These are phyloP conservation scores for Pleurotus tuber-regium DNA, from an alignment of 768 basidiomycete species.

Conservation along the genomic window DNA sequence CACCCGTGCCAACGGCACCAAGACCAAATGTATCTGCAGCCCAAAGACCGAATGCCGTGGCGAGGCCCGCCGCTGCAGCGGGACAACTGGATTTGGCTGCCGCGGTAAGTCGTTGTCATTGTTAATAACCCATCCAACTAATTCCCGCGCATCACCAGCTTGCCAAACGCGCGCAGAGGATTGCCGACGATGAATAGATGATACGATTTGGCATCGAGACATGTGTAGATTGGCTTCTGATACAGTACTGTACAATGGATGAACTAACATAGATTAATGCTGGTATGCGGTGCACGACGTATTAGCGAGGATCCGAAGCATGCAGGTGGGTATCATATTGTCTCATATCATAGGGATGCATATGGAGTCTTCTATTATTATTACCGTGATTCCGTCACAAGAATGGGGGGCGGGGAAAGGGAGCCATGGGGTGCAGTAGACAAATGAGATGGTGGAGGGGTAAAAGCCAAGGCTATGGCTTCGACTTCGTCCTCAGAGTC, in stretches of 20 bases:
- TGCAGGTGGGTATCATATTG: slow-evolving; percentile 6
- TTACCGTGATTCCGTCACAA: slow-evolving; percentile 32
- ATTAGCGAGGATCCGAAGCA: background rate
- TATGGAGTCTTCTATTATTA: too few species aligned
- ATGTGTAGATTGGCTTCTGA: slow-evolving; percentile 11
- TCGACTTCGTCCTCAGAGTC: slow-evolving; percentile 43
- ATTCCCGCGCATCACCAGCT: slow-evolving; percentile 40
- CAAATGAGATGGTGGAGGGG: slow-evolving; percentile 28
- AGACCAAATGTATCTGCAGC: slow-evolving; percentile 31
- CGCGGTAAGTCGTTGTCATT: slow-evolving; percentile 50
- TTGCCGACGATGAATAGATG: slow-evolving; percentile 41
- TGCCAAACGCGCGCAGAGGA: slow-evolving; percentile 73
- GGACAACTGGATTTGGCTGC: slow-evolving; percentile 83
- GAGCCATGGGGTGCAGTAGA: slow-evolving; percentile 32
- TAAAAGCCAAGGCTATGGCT: slow-evolving; percentile 30
- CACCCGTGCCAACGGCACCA: slow-evolving; percentile 39
- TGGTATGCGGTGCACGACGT: slow-evolving; percentile 13
- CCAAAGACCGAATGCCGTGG: slow-evolving; percentile 35
- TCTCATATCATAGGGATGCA: too few species aligned
- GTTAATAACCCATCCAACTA: background rate
- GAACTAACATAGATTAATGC: slow-evolving; percentile 16
- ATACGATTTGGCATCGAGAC: slow-evolving; percentile 14
- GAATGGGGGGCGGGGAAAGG: slow-evolving; percentile 4
- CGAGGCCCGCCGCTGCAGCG: slow-evolving; percentile 40
- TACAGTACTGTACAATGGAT: slow-evolving; percentile 12